These are phyloP conservation scores for Monosporozyma aerobia DNA, from an alignment of 805 yeast species.

Conservation along the genomic window DNA sequence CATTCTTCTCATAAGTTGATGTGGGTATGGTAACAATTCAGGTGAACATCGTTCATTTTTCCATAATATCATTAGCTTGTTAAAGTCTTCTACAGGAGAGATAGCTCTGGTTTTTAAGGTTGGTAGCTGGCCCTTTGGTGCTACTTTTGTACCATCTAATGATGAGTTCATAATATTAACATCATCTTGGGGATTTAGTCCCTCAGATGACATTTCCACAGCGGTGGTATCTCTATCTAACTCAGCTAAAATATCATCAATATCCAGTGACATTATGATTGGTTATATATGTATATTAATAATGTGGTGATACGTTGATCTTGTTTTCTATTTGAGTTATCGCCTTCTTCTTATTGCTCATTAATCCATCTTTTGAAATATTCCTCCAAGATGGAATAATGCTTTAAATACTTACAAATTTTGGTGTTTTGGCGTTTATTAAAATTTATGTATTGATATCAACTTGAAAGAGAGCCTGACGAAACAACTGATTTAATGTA, in stretches of 20 bases:
- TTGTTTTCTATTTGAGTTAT: neutral
- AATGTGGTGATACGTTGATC: neutral
- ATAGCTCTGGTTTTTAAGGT: neutral
- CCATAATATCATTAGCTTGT: constrained; percentile 56
- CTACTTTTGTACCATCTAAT: neutral
- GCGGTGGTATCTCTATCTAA: constrained; percentile 43
- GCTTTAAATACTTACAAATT: neutral
- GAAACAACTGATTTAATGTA: neutral
- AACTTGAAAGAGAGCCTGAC: neutral
- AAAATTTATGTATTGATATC: neutral
- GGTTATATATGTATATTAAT: neutral
- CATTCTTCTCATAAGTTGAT: constrained; percentile 46
- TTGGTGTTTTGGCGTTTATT: neutral
- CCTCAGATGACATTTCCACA: constrained; percentile 6
- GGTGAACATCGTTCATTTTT: constrained; percentile 79
- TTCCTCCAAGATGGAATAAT: neutral
- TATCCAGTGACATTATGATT: constrained; percentile 39
- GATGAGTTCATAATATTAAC: neutral
- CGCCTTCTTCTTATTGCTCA: neutral
- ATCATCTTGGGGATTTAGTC: neutral
- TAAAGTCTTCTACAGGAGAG: constrained; percentile 16
- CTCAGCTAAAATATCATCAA: constrained; percentile 62
- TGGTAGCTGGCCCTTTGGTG: neutral
- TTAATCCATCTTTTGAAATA: neutral
- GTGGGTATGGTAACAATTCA: constrained; percentile 70